Base-by-base conservation (phyloP, 23 red algal genomes). In the Gracilariopsis chorda region DNA sequence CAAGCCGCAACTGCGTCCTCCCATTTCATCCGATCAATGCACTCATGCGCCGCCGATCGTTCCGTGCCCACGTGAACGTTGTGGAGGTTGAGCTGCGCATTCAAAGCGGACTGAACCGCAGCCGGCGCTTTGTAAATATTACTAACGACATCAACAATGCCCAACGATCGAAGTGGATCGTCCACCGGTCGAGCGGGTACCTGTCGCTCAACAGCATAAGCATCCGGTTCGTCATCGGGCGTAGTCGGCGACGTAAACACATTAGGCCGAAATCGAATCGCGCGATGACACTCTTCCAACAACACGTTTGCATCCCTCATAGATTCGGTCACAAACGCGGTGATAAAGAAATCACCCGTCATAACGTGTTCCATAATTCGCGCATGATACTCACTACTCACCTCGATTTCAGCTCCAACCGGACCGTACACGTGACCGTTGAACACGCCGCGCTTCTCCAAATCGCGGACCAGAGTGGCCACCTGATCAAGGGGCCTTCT, bases 321-420 rank as follows among this genome's bases (percentile, higher is more conserved):
- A 7, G 36, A 71, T 53, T 96, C 84, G 10, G 83, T 87, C 2
- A 96, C 94, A 91, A 96, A 96, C 7, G 83, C 82, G 14, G 77
- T 88, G 21, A 88, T 64, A 35, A 92, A 84, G 32, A 77, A 91
- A 42, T 73, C 67, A 40, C 63, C 83, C 8, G 61, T 64, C 61
- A 91, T 44, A 4, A 59, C 43, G 41, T 86, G 58, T 52, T 85
- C 74, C 64, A 96, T 82, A 35, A 96, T 96, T 4, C 86, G 76
- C 20, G 74, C 94, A 79, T 83, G 85, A 30, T 96, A 96, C 39
- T 85, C 67, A 48, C 76, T 88, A 21, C 63, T 32, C 10, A 75
- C 76, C 51, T 83, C 82, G 32, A 96, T 77, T 72, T 96, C 94
- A 17, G 88, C 64, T 21, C 61, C 94, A 9, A 91, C 80, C 23